A percentile compares a stretch with the other conserved stretches of the same genome.
phyloP scores from a whole-genome alignment of 257 asterid genomes.

The Rhazya stricta region DNA sequence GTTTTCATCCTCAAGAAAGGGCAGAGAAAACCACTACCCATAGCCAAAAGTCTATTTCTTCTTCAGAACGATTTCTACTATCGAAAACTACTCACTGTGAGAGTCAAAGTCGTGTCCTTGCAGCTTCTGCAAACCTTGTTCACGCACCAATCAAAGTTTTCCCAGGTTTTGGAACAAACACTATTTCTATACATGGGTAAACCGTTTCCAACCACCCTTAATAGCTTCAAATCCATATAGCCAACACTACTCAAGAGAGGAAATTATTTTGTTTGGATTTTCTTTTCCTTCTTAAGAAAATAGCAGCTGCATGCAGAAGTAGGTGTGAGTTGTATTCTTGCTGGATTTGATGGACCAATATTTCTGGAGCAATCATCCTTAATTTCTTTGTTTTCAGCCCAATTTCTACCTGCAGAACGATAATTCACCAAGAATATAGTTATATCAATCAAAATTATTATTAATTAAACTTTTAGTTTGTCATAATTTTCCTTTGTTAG shows the following conservation, averaged over 20 bases:
- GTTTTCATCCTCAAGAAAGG: conserved; percentile 4
- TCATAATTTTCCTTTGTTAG: too few species aligned
- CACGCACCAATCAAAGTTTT: conserved; percentile 3
- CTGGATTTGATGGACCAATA: neutral
- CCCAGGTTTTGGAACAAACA: conserved; percentile 9
- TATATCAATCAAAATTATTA: too few species aligned
- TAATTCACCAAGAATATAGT: too few species aligned
- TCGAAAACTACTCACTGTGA: neutral
- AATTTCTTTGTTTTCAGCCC: neutral
- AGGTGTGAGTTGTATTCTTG: conserved; percentile 2
- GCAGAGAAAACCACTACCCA: neutral
- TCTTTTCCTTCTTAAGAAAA: neutral
- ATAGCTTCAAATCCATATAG: neutral
- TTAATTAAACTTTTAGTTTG: too few species aligned
- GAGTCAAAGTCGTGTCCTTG: conserved; percentile 18
- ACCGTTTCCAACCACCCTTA: conserved; percentile 28
- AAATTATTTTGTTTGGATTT: neutral
- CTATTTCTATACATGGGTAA: conserved; percentile 29
- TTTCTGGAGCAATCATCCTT: conserved; percentile 4
- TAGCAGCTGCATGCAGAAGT: neutral
- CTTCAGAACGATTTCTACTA: neutral
- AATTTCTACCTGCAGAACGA: neutral
- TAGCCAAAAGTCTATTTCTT: neutral
- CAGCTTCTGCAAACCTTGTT: conserved; percentile 1
- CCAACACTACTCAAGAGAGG: neutral